Percentiles rank a stretch among this genome's conserved stretches.
Evolutionary conservation across 768 basidiomycete species (phyloP).

Genomic region (Xerocomellus amylosporus): DNA sequence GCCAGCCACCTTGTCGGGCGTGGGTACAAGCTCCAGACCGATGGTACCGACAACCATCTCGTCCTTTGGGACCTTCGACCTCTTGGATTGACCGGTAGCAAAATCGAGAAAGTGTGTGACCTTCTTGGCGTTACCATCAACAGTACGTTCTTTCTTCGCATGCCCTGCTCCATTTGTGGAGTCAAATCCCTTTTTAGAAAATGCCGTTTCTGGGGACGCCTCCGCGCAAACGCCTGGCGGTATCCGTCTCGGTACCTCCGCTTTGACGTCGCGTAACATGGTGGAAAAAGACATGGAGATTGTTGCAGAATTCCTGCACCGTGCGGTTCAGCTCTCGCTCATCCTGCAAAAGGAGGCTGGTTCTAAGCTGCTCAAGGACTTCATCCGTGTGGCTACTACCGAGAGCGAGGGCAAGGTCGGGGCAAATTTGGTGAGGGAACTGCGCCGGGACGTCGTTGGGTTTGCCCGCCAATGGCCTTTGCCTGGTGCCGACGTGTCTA

Average conservation of each 20-base stretch:
- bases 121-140: constrained; percentile 95
- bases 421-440: constrained; percentile 62
- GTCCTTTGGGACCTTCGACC: constrained; percentile 98
- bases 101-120: constrained; percentile 98
- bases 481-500: constrained; percentile 70
- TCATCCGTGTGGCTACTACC: constrained; percentile 74
- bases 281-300: constrained; percentile 78
- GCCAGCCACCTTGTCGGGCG: constrained; percentile 66
- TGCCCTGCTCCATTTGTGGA: background rate
- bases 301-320: constrained; percentile 91
- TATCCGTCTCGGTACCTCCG: constrained; percentile 93
- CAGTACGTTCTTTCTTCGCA: constrained; percentile 49
- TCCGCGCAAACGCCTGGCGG: constrained; percentile 96
- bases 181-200: constrained; percentile 50
- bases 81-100: constrained; percentile 93
- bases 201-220: constrained; percentile 94
- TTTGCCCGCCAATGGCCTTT: constrained; percentile 92
- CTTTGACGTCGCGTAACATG: constrained; percentile 95
- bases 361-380: constrained; percentile 93
- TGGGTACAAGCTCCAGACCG: constrained; percentile 96
- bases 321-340: constrained; percentile 87
- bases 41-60: constrained; percentile 96
- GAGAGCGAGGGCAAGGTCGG: constrained; percentile 71
- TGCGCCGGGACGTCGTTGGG: constrained; percentile 73
- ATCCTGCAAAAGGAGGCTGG: constrained; percentile 93